phyloP scores from a whole-genome alignment of 352 stramenopile species.

The Phytophthora chlamydospora region DNA sequence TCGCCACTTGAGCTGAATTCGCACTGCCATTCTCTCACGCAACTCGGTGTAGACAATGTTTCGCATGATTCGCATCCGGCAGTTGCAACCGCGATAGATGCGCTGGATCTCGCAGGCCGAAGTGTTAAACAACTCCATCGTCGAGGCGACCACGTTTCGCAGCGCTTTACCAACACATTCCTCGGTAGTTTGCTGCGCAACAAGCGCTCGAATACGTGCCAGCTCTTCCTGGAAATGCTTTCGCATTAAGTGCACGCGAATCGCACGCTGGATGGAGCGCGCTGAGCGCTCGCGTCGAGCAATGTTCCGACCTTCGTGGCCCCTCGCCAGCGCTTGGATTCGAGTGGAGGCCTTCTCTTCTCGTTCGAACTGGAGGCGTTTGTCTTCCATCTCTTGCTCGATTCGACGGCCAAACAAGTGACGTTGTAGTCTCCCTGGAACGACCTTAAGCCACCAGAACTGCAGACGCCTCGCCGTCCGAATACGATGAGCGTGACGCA shows the following conservation, averaged over 20 bases:
- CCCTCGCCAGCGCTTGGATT: constrained; percentile 63
- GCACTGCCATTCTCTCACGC: constrained; percentile 54
- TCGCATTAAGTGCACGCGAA: constrained; percentile 46
- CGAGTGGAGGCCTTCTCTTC: constrained; percentile 43
- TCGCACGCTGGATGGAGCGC: constrained; percentile 49
- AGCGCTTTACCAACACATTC: constrained; percentile 39
- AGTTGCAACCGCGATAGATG: constrained; percentile 46
- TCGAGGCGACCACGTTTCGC: constrained; percentile 25
- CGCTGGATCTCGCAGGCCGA: constrained; percentile 69
- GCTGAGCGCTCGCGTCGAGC: constrained; percentile 49
- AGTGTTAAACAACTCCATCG: constrained; percentile 42
- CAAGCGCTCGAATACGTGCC: constrained; percentile 33
- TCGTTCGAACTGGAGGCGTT: constrained; percentile 25
- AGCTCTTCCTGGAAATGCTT: constrained; percentile 49
- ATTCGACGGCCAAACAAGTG: constrained; percentile 51
- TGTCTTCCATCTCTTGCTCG: constrained; percentile 3
- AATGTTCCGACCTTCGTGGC: constrained; percentile 44
- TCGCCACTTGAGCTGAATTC: constrained; percentile 70
- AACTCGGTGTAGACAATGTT: constrained; percentile 46
- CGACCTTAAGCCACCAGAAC: constrained; percentile 73
- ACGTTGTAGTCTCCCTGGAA: constrained; percentile 45
- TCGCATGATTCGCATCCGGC: constrained; percentile 40
- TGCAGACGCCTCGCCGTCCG: constrained; percentile 54
- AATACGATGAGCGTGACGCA: constrained; percentile 51
- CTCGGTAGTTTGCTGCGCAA: constrained; percentile 25